phyloP scores from a whole-genome alignment of 495 filamentous ascomycete genomes.

The Astrothelium subdiscretum region DNA sequence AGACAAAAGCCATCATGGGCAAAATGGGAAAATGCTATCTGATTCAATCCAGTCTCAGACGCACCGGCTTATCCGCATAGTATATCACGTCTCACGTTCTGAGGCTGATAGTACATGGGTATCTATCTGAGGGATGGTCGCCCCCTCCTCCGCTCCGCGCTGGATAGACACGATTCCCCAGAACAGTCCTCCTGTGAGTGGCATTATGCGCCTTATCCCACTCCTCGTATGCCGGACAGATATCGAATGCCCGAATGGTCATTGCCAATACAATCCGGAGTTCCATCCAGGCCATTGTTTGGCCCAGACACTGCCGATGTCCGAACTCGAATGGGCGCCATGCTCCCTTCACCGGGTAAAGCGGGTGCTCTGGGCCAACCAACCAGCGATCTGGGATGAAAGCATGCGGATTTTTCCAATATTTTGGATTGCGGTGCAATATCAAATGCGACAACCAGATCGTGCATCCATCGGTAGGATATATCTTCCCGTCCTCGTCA shows the following conservation, averaged over 20 bases:
- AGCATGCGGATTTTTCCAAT: slow-evolving; percentile 13
- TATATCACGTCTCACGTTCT: too few species aligned
- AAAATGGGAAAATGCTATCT: too few species aligned
- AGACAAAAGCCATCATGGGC: too few species aligned
- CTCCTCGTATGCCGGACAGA: slow-evolving; percentile 18
- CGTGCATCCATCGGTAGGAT: slow-evolving; percentile 23
- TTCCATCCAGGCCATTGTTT: slow-evolving; percentile 27
- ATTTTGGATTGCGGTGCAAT: slow-evolving; percentile 15
- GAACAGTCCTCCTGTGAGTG: slow-evolving; percentile 7
- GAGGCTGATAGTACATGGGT: not conserved
- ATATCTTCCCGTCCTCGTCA: slow-evolving; percentile 18
- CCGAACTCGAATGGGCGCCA: slow-evolving; percentile 25
- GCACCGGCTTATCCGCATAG: too few species aligned
- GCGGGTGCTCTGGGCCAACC: slow-evolving; percentile 7
- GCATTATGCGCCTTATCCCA: slow-evolving; percentile 10
- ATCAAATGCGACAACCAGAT: slow-evolving; percentile 17
- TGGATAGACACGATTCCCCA: slow-evolving; percentile 20
- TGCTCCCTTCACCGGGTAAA: slow-evolving; percentile 8
- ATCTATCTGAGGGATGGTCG: not conserved
- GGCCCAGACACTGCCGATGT: slow-evolving; percentile 27
- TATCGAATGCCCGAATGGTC: slow-evolving; percentile 19
- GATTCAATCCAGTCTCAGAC: too few species aligned
- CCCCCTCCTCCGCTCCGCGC: not conserved
- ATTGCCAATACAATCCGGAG: slow-evolving; percentile 23
- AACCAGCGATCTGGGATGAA: slow-evolving; percentile 13